Conservation (phyloP, 2,329 filamentous ascomycete species). For the Moelleriella libera region DNA sequence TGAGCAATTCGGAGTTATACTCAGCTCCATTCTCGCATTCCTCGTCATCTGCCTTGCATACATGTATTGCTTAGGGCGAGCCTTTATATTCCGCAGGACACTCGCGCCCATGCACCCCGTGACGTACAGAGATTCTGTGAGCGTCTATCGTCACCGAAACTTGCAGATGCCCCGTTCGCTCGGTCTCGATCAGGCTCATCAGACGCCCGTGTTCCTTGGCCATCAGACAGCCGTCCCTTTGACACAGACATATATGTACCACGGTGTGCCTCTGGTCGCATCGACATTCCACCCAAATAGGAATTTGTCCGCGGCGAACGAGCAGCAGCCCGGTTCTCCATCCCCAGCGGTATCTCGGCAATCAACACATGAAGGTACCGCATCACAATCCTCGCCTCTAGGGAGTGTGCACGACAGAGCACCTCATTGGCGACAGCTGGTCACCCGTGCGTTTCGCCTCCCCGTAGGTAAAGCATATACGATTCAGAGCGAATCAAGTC, state of each 20-base stretch:
- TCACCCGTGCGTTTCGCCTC: constrained; percentile 13
- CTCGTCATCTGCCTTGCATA: constrained; percentile 15
- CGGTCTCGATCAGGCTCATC: neutral
- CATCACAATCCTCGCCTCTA: neutral
- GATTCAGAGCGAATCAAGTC: constrained; percentile 14
- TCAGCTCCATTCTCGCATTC: constrained; percentile 16
- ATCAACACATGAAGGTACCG: neutral
- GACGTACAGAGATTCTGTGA: neutral
- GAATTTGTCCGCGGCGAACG: neutral
- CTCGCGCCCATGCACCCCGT: neutral
- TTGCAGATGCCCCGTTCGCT: neutral
- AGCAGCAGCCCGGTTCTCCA: neutral
- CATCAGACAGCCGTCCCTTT: neutral
- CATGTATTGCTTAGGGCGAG: constrained; percentile 20
- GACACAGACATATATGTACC: neutral
- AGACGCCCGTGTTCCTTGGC: too few relatives aligned
- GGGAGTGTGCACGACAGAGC: constrained; percentile 2
- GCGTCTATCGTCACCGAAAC: neutral
- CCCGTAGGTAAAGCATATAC: constrained; percentile 21
- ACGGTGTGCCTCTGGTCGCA: neutral
- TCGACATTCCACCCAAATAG: neutral
- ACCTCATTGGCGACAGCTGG: constrained; percentile 13
- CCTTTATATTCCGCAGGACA: constrained; percentile 2
- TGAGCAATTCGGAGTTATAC: constrained; percentile 24
- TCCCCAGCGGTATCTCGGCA: neutral